A percentile compares a stretch with the other conserved stretches of the same genome.
phyloP scores from a whole-genome alignment of 2,329 filamentous ascomycete genomes.

The Trichoderma sp. region DNA sequence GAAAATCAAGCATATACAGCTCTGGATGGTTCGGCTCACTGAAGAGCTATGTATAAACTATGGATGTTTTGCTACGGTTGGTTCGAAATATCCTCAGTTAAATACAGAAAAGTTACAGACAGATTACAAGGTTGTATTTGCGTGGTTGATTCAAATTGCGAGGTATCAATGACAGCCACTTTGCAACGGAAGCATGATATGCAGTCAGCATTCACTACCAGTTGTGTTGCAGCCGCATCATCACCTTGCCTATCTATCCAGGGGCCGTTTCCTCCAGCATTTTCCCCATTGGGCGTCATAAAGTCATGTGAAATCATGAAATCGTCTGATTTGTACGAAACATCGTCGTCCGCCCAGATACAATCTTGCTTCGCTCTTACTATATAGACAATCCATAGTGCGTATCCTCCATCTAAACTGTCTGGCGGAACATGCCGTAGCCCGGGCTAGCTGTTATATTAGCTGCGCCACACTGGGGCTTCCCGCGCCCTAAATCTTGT shows the following conservation, averaged over 20 bases:
- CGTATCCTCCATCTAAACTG: neutral
- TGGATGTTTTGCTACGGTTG: neutral
- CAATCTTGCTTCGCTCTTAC: neutral
- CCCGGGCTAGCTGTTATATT: neutral
- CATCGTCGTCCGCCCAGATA: neutral
- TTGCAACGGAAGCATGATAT: neutral
- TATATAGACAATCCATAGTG: neutral
- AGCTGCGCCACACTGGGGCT: slow-evolving; percentile 14
- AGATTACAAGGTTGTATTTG: neutral
- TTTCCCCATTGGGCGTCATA: too few species aligned
- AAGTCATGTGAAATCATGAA: neutral
- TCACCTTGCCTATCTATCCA: neutral
- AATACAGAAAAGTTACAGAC: neutral
- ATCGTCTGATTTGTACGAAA: neutral
- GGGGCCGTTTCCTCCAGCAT: neutral
- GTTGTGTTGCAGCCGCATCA: neutral
- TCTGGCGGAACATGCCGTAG: neutral
- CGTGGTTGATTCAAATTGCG: neutral
- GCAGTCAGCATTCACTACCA: neutral
- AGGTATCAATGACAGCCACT: neutral
- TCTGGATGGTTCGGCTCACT: too few species aligned
- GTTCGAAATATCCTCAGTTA: neutral
- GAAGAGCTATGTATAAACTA: neutral
- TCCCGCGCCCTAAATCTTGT: neutral
- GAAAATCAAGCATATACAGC: too few species aligned